Evolutionary conservation across 1,139 yeast species (phyloP).

Genomic region (Sugiyamaella xylanicola): DNA sequence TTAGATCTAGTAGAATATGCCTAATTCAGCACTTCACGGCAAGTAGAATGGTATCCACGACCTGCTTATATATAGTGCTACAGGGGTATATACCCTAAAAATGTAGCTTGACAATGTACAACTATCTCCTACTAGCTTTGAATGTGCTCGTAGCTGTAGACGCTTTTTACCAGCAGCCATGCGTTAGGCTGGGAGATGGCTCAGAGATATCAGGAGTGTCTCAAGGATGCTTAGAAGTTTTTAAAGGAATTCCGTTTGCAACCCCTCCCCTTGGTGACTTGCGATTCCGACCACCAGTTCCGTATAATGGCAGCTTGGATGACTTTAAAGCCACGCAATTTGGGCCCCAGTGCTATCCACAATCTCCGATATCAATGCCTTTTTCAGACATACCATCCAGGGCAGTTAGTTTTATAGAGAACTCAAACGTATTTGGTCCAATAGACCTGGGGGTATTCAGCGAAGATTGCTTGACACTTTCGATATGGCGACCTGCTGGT

Average conservation of each 20-base stretch:
- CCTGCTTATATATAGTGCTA: no score
- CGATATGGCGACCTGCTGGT: constrained; percentile 30
- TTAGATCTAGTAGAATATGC: no score
- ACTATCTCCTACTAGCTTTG: neutral
- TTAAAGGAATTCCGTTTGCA: constrained; percentile 34
- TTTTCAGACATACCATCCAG: neutral
- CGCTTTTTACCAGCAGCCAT: no score
- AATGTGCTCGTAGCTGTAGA: no score
- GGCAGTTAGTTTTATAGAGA: neutral
- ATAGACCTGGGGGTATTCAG: neutral
- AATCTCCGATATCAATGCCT: no score
- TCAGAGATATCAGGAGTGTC: constrained; percentile 5
- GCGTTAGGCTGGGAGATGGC: constrained; percentile 3
- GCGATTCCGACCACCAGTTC: constrained; percentile 28
- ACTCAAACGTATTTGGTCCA: no score
- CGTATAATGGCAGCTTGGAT: constrained; percentile 9
- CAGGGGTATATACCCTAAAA: no score
- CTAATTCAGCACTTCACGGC: no score
- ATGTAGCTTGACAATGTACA: no score
- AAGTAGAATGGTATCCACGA: no score
- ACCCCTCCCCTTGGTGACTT: constrained; percentile 32
- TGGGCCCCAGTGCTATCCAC: constrained; percentile 21
- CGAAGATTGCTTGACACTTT: constrained; percentile 35
- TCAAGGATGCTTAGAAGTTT: constrained; percentile 15
- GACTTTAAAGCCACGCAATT: constrained; percentile 22